Evolutionary conservation across 441 rosid genomes (phyloP), one percentile per base, ranked within the genome.

Genomic region (Caryocar brasiliense): DNA sequence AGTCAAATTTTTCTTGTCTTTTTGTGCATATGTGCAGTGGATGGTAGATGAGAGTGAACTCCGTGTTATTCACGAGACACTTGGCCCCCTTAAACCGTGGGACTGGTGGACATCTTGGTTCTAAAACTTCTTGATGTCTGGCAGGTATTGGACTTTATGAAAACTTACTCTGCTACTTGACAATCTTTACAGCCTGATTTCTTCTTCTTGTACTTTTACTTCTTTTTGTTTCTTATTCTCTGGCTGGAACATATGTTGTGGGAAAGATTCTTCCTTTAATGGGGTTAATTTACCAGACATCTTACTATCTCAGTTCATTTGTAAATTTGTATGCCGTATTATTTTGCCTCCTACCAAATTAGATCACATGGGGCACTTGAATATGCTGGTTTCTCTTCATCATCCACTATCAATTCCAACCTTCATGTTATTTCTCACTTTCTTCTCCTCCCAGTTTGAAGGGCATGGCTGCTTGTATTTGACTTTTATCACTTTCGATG

Each of bases 101-200:
- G 98, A 87, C 60, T 92, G 98, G 95, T 87, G 94, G 91, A 92
- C 98, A 35, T 87, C 96, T 7, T 92, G 98, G 98, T 92, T 25
- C 72, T 92, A 51, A 87, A 87, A 73, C 98, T 95, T 35, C 96
- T 92, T 55, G 94, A 85, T 64, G 87, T 83, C 28, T 92, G 98
- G 98, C 98, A 92, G 81, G 96, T 92, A 80, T 17, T 34, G 30
- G 6, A n/a, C n/a, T n/a, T n/a, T n/a, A n/a, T n/a, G n/a, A n/a
- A n/a, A n/a, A n/a, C n/a, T n/a, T n/a, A 18, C 54, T 41, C 23
- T 59, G 35, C 40, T 44, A 34, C 29, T 23, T 54, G 6, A 35
- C 37, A 39, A 23, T 49, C 27, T 44, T 24, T 7, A 29, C 29
- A 22, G 1, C 40, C 32, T 23, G 41, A 33, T 34, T 25, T 56